A percentile compares a stretch with the other conserved stretches of the same genome.
Conservation (phyloP, 495 filamentous ascomycete genomes). For the Hypomontagnella monticulosa region DNA sequence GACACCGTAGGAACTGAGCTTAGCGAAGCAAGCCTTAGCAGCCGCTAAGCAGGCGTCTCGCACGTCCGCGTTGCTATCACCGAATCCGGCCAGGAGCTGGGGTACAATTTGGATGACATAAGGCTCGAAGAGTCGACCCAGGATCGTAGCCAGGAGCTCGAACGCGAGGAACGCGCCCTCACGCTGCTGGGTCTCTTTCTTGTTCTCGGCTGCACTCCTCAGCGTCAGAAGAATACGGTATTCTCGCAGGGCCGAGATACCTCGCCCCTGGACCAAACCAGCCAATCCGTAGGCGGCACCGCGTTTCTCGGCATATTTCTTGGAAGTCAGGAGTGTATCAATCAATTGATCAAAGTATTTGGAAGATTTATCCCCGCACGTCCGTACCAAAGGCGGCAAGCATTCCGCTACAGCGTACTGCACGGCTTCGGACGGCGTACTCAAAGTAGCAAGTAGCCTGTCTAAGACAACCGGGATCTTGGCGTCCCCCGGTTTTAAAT, state of each 20-base stretch:
- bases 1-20: slow-evolving; percentile 92
- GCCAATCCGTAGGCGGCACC: slow-evolving; percentile 96
- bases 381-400: slow-evolving; percentile 85
- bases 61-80: slow-evolving; percentile 86
- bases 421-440: slow-evolving; percentile 95
- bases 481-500: slow-evolving; percentile 82
- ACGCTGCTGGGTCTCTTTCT: slow-evolving; percentile 86
- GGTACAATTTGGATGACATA: slow-evolving; percentile 97
- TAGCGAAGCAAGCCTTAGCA: slow-evolving; percentile 92
- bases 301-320: slow-evolving; percentile 88
- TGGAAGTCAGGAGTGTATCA: slow-evolving; percentile 80
- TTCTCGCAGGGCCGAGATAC: slow-evolving; percentile 82
- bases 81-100: slow-evolving; percentile 87
- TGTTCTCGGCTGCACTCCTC: slow-evolving; percentile 83
- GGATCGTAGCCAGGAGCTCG: slow-evolving; percentile 84
- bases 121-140: slow-evolving; percentile 90
- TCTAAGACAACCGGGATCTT: slow-evolving; percentile 87
- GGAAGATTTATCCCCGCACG: slow-evolving; percentile 76
- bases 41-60: slow-evolving; percentile 92
- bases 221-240: slow-evolving; percentile 85
- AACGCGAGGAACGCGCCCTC: slow-evolving; percentile 91
- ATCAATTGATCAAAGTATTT: slow-evolving; percentile 84
- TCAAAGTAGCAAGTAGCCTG: slow-evolving; percentile 82
- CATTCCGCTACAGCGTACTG: slow-evolving; percentile 96
- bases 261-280: slow-evolving; percentile 85